phyloP scores from a whole-genome alignment of 2,329 filamentous ascomycete species.

The Whalleya microplaca region DNA sequence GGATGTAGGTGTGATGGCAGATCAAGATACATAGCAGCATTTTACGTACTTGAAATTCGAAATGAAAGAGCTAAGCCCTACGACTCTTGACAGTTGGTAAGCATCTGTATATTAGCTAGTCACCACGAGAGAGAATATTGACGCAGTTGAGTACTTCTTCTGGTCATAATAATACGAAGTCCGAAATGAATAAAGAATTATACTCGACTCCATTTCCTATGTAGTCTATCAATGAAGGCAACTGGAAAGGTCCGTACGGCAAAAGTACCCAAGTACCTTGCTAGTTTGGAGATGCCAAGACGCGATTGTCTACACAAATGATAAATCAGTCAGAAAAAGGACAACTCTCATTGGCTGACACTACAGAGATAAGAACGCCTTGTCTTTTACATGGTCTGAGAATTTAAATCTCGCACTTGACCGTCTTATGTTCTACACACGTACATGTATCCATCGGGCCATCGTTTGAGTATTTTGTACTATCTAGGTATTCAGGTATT shows the following conservation, averaged over 20 bases:
- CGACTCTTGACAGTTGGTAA: neutral
- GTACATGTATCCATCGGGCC: neutral
- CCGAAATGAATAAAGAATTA: too few species aligned
- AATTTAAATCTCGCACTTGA: neutral
- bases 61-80: conserved; percentile 8
- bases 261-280: neutral
- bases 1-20: neutral
- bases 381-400: conserved; percentile 1
- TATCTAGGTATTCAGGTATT: too few species aligned
- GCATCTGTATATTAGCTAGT: neutral
- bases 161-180: too few species aligned
- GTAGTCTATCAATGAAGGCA: neutral
- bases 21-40: conserved; percentile 1
- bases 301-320: conserved; percentile 30
- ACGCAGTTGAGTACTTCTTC: neutral
- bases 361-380: conserved; percentile 22
- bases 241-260: too few species aligned
- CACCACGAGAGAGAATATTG: neutral
- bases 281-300: conserved; percentile 19
- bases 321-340: conserved; percentile 23
- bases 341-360: conserved; percentile 22
- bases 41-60: conserved; percentile 18
- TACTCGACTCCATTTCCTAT: too few species aligned
- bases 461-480: neutral
- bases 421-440: neutral